Evolutionary conservation across 2,329 filamentous ascomycete species (phyloP), one percentile per base, ranked within the genome.

Genomic region (Aspergillus carbonarius): DNA sequence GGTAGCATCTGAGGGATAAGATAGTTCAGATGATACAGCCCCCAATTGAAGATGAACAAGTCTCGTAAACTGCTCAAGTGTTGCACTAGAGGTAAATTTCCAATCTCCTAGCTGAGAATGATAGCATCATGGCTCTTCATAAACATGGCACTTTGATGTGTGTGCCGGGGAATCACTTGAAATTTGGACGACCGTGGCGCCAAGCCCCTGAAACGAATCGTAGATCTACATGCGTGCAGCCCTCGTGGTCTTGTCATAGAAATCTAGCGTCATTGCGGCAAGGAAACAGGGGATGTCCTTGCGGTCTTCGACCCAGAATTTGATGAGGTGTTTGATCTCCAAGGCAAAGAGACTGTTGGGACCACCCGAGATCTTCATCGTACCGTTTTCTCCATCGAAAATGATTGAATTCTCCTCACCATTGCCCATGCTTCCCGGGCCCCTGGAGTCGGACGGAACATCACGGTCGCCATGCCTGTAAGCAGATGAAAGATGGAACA

Each of bases 311-410:
- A 98, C 93, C 93, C 95, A 99, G 75, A 96, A 98, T 64, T 92
- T 89, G 70, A 97, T 93, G 73, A 93, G 85, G 69, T 91, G 89
- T 64, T 85, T 85, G 63, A 99, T 96, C 75, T 92, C 88, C 56
- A 85, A 79, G 1, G 93, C 95, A 76, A 99, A 99, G 12, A 86
- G 83, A 71, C 91, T 96, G 70, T 90, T 85, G 1, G 92, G 91
- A 0, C 95, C 95, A 1, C 95, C 95, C 34, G 89, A 91, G 58
- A 99, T 90, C 82, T 99, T 99, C 95, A 99, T 99, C 1, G 93
- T 97, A 7, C 93, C 95, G 58, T 90, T 88, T 78, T 97, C 92
- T 53, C 92, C 92, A 75, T 96, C 92, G 73, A 97, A 97, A 0
- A 96, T 86, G 47, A 87, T 87, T 5, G 79, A 83, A 61, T 86